Base-by-base conservation (phyloP, 148 eudicot genomes). In the Amaranthus cruentus region DNA sequence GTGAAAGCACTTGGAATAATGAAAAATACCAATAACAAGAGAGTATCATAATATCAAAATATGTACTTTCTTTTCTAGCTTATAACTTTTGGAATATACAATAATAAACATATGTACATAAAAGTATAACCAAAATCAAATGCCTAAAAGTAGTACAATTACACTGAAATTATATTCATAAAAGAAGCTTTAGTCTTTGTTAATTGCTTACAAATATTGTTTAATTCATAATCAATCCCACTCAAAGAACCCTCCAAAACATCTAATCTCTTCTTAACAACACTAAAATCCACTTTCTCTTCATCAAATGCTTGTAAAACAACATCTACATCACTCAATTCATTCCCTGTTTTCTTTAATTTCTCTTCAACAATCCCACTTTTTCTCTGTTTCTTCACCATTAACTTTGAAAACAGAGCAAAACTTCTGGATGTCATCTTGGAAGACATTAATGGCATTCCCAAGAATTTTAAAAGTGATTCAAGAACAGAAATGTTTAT, bases 401-500 rank as follows among this genome's bases (percentile, higher is more conserved):
- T 59, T 38, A 79, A 57, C 53, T 67, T 83, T 55, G 79, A 56
- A 42, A 83, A 38, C 49, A 79, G 7, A 42, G 72, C 54, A 50
- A 73, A 75, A 12, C 47, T 63, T n/a, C 63, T 72, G 1, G 58
- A 28, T 28, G 43, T 74, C 3, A 70, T 28, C 74, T 71, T 78
- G 3, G 60, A 38, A 7, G 72, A 63, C 47, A 62, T 49, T 18
- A 63, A 44, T 2, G 66, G 48, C 66, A 64, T 7, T 4, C 12
- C 10, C 63, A 77, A 4, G n/a, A 78, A 57, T 49, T 43, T 7
- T 14, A 68, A 12, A 0, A 84, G 71, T 0, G 82, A 75, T 5
- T 69, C 78, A 6, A 75, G 62, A 3, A 81, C 77, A 0, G 80
- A 78, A 38, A 78, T 60, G 51, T 68, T 79, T 47, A 83, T 60